Conservation (phyloP, 495 filamentous ascomycete genomes). For the Neurospora hispaniola region DNA sequence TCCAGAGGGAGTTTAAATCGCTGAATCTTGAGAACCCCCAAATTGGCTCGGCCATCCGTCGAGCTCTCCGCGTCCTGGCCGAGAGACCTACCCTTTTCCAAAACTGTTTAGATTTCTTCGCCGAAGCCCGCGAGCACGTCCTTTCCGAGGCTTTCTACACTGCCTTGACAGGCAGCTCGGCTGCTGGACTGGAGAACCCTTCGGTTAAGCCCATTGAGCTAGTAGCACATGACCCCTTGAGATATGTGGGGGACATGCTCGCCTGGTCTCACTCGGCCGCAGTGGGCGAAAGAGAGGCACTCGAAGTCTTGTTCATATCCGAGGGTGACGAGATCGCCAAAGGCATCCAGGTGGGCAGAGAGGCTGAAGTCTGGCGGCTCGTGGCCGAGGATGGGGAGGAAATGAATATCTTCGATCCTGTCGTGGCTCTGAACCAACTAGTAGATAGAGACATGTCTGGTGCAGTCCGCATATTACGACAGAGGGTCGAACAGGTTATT, state of each 20-base stretch:
- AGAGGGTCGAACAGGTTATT: constrained; percentile 82
- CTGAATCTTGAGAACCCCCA: constrained; percentile 92
- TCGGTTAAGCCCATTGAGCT: constrained; percentile 88
- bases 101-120: constrained; percentile 87
- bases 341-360: constrained; percentile 73
- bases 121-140: constrained; percentile 78
- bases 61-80: constrained; percentile 76
- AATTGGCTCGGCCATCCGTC: constrained; percentile 75
- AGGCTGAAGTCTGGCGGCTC: constrained; percentile 77
- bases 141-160: constrained; percentile 85
- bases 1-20: constrained; percentile 84
- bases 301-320: constrained; percentile 82
- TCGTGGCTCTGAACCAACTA: constrained; percentile 73
- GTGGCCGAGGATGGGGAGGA: constrained; percentile 48
- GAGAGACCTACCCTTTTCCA: constrained; percentile 87
- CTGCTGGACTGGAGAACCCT: constrained; percentile 30
- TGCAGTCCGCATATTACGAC: constrained; percentile 64
- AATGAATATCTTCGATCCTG: constrained; percentile 58
- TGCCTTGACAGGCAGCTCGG: constrained; percentile 66
- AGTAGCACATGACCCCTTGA: constrained; percentile 79
- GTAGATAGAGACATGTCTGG: constrained; percentile 79
- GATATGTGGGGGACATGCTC: constrained; percentile 95
- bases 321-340: constrained; percentile 87
- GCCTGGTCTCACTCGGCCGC: constrained; percentile 93
- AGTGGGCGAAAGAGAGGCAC: constrained; percentile 84